Base-by-base conservation (phyloP, 305 asterid species). In the Solanum aculeatissimum region DNA sequence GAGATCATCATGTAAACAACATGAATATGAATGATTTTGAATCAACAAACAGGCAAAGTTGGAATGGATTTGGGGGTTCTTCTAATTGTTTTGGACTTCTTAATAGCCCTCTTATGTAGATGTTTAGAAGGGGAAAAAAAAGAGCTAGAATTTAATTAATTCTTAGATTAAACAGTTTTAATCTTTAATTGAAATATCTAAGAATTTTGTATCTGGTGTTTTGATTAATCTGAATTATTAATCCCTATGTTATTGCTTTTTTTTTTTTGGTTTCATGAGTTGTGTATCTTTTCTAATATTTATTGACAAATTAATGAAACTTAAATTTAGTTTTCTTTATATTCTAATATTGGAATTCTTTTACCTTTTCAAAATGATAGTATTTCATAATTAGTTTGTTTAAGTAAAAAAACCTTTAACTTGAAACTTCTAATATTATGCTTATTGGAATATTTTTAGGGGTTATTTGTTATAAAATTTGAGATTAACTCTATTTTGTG, bases 101-200 rank as follows among this genome's bases (percentile, higher is more conserved):
- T 47, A 93, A 95, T 71, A 92, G 92, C 70, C 94, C 97, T 58
- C 91, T 95, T n/a, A 89, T 90, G 90, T 90, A 90, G 84, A 11
- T 60, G 40, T 32, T 25, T 25, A 45, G 23, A 80, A 72, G 78
- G 40, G 1, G 6, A 55, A 53, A 35, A 54, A 51, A 54, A 29
- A 23, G 78, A 62, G 77, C 66, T 88, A 84, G 87, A 62, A 54
- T 89, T 87, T 87, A 79, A 69, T 78, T 85, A 81, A 27, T 66
- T 66, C 47, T 66, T 15, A 32, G 85, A 65, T 81, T 35, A 87
- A 88, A 74, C n/a, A 74, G 38, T 21, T 66, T 86, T 86, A 85
- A 85, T 88, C 66, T 23, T 81, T 66, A 43, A 75, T 49, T 45
- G 45, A 11, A 71, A 49, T 49, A 6, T 83, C 38, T 85, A 88